Conservation (phyloP, 345 rosid genomes). For the Bruguiera sexangula region DNA sequence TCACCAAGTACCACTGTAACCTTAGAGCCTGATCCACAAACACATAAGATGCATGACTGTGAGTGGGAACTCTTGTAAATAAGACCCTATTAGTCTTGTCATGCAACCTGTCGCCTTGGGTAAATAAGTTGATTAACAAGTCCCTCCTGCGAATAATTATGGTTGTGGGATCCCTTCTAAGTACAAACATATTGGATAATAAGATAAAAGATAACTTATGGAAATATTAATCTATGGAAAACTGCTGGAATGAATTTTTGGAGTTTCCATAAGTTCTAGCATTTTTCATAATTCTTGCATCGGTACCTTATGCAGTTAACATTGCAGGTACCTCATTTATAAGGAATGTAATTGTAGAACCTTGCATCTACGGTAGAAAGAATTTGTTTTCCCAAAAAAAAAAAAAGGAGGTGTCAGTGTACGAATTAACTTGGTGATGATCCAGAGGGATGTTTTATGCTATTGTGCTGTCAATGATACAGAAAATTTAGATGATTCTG, state of each 20-base stretch:
- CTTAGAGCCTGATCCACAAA: constrained; percentile 14
- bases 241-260: too few species aligned
- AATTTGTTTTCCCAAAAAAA: too few species aligned
- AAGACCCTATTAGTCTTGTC: neutral
- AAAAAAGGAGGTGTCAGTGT: too few species aligned
- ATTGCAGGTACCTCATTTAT: too few species aligned
- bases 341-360: too few species aligned
- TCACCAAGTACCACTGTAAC: constrained; percentile 17
- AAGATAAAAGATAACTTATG: neutral
- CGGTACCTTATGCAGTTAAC: neutral
- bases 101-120: constrained; percentile 2
- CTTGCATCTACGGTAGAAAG: too few species aligned
- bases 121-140: constrained; percentile 4
- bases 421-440: too few species aligned
- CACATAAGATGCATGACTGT: constrained; percentile 28
- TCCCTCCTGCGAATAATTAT: constrained; percentile 5
- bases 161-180: neutral
- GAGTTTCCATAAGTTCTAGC: neutral
- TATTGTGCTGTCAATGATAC: constrained; percentile 3
- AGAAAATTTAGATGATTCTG: constrained; percentile 37
- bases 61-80: constrained; percentile 73
- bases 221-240: neutral
- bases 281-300: neutral
- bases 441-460: too few species aligned
- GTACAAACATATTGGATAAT: constrained; percentile 3